These are phyloP conservation scores for Chytriomyces hyalinus DNA, from an alignment of 192 early-diverging fungal genomes.

Conservation along the genomic window DNA sequence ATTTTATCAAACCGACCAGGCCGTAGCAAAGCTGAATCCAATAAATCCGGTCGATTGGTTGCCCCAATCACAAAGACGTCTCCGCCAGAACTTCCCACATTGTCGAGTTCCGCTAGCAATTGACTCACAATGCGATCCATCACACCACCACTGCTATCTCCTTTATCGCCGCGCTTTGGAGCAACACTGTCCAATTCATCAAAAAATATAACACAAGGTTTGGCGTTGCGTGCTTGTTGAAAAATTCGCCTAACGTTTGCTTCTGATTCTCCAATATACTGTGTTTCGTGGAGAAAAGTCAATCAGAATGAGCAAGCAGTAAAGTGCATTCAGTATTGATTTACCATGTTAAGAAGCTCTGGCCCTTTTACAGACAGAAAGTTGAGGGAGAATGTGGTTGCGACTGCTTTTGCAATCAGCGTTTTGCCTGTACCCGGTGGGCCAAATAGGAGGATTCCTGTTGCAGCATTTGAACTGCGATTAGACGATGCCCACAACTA, in stretches of 20 bases:
- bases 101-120: slow-evolving; percentile 94
- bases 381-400: slow-evolving; percentile 96
- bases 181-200: slow-evolving; percentile 99
- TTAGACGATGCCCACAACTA: neutral
- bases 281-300: too few species aligned
- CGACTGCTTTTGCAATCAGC: slow-evolving; percentile 96
- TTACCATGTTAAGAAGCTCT: slow-evolving; percentile 55
- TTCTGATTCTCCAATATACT: slow-evolving; percentile 99
- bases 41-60: slow-evolving; percentile 95
- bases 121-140: slow-evolving; percentile 99
- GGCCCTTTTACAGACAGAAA: slow-evolving; percentile 89
- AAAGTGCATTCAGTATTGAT: slow-evolving; percentile 1
- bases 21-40: slow-evolving; percentile 80
- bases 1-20: slow-evolving; percentile 98
- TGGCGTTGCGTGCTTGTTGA: slow-evolving; percentile 93
- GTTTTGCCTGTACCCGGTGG: slow-evolving; percentile 99
- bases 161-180: slow-evolving; percentile 96
- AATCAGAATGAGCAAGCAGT: neutral
- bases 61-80: slow-evolving; percentile 99
- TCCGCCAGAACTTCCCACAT: slow-evolving; percentile 62
- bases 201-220: slow-evolving; percentile 98
- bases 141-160: slow-evolving; percentile 92
- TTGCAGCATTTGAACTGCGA: neutral
- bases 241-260: slow-evolving; percentile 96
- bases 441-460: slow-evolving; percentile 85